A percentile compares a stretch with the other conserved stretches of the same genome.
Conservation (phyloP, 345 rosid species). For the Syzygium oleosum region DNA sequence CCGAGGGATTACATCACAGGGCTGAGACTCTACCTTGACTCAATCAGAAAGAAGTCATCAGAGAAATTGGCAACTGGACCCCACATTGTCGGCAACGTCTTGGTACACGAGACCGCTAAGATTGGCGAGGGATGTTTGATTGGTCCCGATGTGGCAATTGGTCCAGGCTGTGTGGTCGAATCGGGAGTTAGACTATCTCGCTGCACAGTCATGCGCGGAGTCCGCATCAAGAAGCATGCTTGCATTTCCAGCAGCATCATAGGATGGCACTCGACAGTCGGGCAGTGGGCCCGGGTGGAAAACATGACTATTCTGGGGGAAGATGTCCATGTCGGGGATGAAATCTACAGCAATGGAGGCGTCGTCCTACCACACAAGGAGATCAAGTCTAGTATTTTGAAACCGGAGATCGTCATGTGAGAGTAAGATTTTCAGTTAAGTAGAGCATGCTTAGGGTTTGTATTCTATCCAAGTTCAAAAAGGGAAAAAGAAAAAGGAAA, state of each 20-base stretch:
- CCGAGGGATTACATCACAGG: slow-evolving; percentile 95
- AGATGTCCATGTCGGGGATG: slow-evolving; percentile 93
- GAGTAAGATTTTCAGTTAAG: background rate
- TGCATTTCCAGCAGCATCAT: slow-evolving; percentile 92
- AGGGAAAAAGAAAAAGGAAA: background rate
- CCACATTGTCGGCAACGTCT: slow-evolving; percentile 74
- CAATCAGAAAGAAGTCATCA: slow-evolving; percentile 66
- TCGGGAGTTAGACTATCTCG: slow-evolving; percentile 94
- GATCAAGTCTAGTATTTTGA: slow-evolving; percentile 93
- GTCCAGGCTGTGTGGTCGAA: slow-evolving; percentile 90
- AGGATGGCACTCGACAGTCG: slow-evolving; percentile 97
- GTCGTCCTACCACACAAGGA: slow-evolving; percentile 96
- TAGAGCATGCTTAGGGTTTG: background rate
- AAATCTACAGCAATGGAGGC: slow-evolving; percentile 94
- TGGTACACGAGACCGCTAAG: slow-evolving; percentile 76
- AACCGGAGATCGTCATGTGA: slow-evolving; percentile 99
- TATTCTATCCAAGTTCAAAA: background rate
- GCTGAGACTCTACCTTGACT: slow-evolving; percentile 90
- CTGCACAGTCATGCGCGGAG: slow-evolving; percentile 97
- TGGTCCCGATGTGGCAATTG: slow-evolving; percentile 95
- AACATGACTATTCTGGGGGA: slow-evolving; percentile 98
- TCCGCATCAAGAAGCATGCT: slow-evolving; percentile 86
- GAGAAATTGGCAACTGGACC: slow-evolving; percentile 52
- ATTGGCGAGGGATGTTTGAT: slow-evolving; percentile 96
- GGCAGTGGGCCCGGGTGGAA: slow-evolving; percentile 96